Conservation (phyloP, 2,329 filamentous ascomycete genomes). For the Neurospora sp. region DNA sequence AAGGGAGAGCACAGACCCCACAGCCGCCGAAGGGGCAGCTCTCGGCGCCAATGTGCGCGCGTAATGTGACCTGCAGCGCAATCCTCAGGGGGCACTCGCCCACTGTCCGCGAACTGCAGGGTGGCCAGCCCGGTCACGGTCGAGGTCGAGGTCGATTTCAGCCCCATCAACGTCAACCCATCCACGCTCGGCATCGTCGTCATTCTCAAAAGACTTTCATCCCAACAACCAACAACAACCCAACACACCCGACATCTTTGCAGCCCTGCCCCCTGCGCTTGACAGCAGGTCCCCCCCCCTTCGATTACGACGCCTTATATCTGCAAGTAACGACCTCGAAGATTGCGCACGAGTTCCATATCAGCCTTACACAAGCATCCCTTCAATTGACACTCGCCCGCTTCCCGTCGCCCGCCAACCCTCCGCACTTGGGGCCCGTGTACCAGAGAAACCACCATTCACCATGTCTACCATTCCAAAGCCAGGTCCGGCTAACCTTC, state of each 20-base stretch:
- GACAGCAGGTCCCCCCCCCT: background rate
- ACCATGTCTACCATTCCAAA: constrained; percentile 57
- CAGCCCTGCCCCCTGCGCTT: background rate
- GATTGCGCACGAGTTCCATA: background rate
- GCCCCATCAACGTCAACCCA: background rate
- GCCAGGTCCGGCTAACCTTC: constrained; percentile 80
- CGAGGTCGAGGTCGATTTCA: background rate
- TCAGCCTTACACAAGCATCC: background rate
- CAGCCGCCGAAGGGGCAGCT: background rate
- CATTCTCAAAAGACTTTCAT: background rate
- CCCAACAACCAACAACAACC: background rate
- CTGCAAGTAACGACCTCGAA: background rate
- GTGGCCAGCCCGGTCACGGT: background rate
- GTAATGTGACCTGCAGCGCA: background rate
- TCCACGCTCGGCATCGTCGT: background rate
- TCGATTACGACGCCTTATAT: background rate
- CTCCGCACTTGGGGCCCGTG: background rate
- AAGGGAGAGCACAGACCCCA: background rate
- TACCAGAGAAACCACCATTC: background rate
- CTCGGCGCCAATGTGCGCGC: background rate
- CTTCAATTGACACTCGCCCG: background rate
- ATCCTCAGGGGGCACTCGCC: background rate
- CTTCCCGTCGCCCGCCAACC: background rate
- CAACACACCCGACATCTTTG: background rate
- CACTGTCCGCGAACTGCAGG: background rate